Evolutionary conservation across 805 yeast genomes (phyloP).

Genomic region (Metschnikowia gelsemii): DNA sequence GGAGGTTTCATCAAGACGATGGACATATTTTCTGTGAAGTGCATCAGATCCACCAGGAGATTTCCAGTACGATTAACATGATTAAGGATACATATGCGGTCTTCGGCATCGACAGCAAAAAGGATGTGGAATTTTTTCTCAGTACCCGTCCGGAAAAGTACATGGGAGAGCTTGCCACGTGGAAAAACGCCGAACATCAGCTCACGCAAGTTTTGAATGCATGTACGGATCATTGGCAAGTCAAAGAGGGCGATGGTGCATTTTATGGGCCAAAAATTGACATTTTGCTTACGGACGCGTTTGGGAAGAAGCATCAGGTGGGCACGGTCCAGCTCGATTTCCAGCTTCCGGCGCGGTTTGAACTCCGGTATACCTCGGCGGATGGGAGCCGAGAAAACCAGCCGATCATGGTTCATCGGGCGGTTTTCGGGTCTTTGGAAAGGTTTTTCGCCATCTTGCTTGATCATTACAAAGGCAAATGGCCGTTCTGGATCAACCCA

Average conservation of each 20-base stretch:
- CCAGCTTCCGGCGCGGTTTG: slow-evolving; percentile 85
- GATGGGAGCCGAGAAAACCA: slow-evolving; percentile 51
- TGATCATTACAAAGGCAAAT: slow-evolving; percentile 86
- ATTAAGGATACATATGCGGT: slow-evolving; percentile 71
- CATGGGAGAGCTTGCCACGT: slow-evolving; percentile 73
- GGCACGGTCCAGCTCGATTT: slow-evolving; percentile 96
- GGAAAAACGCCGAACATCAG: slow-evolving; percentile 80
- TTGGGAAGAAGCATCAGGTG: slow-evolving; percentile 82
- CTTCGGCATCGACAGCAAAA: slow-evolving; percentile 52
- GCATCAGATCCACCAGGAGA: slow-evolving; percentile 74
- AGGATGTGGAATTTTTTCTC: slow-evolving; percentile 58
- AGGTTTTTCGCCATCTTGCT: slow-evolving; percentile 86
- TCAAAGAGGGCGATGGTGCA: slow-evolving; percentile 95
- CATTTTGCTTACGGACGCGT: slow-evolving; percentile 74
- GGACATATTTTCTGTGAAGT: slow-evolving; percentile 92
- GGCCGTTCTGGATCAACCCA: slow-evolving; percentile 98
- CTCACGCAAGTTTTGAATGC: slow-evolving; percentile 58
- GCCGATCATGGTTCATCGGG: slow-evolving; percentile 96
- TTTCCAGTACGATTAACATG: slow-evolving; percentile 65
- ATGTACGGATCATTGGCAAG: slow-evolving; percentile 56
- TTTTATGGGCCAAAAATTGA: slow-evolving; percentile 97
- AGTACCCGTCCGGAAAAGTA: slow-evolving; percentile 86
- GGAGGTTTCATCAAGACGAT: slow-evolving; percentile 97
- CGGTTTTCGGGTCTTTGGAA: slow-evolving; percentile 92
- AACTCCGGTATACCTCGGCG: slow-evolving; percentile 60